Evolutionary conservation across 2,329 filamentous ascomycete genomes (phyloP).

Genomic region (Lachnellula hyalina): DNA sequence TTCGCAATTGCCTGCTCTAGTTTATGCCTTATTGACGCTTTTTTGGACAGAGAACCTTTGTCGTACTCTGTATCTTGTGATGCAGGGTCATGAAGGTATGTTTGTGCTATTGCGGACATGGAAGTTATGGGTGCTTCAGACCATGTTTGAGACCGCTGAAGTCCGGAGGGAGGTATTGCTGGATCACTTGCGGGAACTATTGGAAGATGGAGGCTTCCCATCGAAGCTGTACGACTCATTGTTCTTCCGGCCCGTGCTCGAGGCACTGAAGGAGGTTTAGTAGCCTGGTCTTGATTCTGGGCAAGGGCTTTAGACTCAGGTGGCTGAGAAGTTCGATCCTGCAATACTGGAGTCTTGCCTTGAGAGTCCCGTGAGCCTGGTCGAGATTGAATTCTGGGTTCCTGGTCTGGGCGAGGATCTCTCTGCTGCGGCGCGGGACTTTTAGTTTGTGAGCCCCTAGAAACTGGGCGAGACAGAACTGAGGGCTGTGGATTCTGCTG

Average conservation of each 20-base stretch:
- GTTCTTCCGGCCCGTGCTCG: conserved; percentile 38
- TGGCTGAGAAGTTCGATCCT: neutral
- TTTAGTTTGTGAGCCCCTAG: neutral
- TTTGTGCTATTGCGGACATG: neutral
- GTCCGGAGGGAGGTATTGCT: conserved; percentile 34
- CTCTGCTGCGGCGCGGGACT: conserved; percentile 6
- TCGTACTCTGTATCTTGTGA: neutral
- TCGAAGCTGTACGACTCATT: conserved; percentile 27
- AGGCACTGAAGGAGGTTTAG: conserved; percentile 7
- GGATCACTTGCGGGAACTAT: conserved; percentile 48
- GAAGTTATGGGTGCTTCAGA: conserved; percentile 31
- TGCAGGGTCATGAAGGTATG: conserved; percentile 1
- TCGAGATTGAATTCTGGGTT: neutral
- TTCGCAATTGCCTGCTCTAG: conserved; percentile 62
- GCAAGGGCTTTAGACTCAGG: neutral
- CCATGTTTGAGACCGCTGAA: conserved; percentile 40
- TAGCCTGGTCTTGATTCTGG: neutral
- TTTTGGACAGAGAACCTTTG: conserved; percentile 21
- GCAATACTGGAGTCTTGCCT: neutral
- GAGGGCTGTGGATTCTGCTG: neutral
- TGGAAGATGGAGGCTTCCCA: conserved; percentile 30
- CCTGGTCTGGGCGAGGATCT: neutral
- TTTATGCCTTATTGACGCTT: conserved; percentile 41
- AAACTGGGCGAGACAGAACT: neutral
- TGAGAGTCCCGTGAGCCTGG: neutral